Conservation (phyloP, 306 rosid genomes). For the Rosa persica region DNA sequence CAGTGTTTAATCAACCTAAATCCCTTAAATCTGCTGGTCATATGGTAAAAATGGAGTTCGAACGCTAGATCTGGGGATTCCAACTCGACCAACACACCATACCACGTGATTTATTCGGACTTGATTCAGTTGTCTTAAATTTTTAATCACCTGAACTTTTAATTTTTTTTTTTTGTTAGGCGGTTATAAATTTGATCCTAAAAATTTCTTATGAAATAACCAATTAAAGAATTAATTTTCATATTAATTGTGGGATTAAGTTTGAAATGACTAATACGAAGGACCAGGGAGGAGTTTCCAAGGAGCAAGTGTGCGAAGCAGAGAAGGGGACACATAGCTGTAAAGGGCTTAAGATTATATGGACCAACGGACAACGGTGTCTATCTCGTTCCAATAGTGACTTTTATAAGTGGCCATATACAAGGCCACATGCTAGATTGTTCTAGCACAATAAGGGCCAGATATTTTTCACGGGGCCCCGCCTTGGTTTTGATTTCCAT, state of each 20-base stretch:
- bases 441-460: background rate
- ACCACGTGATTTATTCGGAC: no score
- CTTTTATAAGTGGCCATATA: background rate
- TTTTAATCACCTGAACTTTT: no score
- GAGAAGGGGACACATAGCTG: background rate
- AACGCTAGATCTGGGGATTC: no score
- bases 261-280: background rate
- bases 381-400: background rate
- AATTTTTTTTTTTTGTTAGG: background rate
- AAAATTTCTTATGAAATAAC: background rate
- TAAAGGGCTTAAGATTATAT: background rate
- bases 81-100: no score
- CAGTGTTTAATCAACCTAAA: no score
- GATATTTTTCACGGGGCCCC: background rate
- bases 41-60: no score
- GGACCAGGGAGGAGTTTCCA: background rate
- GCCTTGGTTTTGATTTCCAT: background rate
- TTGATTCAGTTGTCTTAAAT: no score
- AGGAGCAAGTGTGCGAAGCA: background rate
- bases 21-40: no score
- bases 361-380: background rate
- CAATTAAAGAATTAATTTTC: background rate
- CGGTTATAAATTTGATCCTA: background rate
- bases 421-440: background rate
- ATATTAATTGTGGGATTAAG: background rate